A percentile compares a stretch with the other conserved stretches of the same genome.
Evolutionary conservation across 108 stramenopile species (phyloP).

Genomic region (Schizochytrium sp.): DNA sequence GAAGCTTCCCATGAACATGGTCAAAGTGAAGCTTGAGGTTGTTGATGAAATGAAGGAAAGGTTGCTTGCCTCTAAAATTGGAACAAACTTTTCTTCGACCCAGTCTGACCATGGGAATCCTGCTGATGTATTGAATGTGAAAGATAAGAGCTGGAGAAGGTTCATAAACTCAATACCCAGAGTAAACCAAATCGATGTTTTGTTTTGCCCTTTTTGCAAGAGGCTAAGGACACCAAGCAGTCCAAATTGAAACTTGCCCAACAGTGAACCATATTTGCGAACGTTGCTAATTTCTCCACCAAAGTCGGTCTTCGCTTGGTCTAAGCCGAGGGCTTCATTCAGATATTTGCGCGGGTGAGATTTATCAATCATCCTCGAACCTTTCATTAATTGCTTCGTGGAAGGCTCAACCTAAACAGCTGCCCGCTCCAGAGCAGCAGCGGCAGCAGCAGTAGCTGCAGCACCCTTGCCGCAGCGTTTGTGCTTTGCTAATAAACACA

Average conservation of each 20-base stretch:
- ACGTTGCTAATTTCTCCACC: conserved; percentile 33
- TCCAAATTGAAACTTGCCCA: conserved; percentile 13
- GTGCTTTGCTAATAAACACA: too few species aligned
- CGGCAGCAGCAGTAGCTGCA: too few species aligned
- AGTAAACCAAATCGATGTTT: conserved; percentile 4
- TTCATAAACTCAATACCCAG: background rate
- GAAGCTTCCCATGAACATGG: conserved; percentile 2
- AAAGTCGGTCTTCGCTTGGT: conserved; percentile 33
- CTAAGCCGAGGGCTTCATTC: conserved; percentile 16
- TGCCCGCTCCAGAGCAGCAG: background rate
- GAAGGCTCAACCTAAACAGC: background rate
- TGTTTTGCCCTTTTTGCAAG: conserved; percentile 7
- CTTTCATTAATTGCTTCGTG: too few species aligned
- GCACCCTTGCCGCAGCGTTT: too few species aligned
- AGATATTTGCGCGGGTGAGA: conserved; percentile 31
- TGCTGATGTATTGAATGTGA: background rate
- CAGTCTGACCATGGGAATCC: conserved; percentile 5
- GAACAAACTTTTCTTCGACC: conserved; percentile 18
- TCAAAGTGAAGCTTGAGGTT: background rate
- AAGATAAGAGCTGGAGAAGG: conserved; percentile 8
- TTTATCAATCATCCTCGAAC: background rate
- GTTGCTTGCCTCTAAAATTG: background rate
- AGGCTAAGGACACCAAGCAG: conserved; percentile 7
- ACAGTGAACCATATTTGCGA: conserved; percentile 19
- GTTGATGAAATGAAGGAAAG: background rate